A percentile compares a stretch with the other conserved stretches of the same genome.
These are phyloP conservation scores for Coemansia sp. DNA, from an alignment of 192 early-diverging fungal species.

Conservation along the genomic window DNA sequence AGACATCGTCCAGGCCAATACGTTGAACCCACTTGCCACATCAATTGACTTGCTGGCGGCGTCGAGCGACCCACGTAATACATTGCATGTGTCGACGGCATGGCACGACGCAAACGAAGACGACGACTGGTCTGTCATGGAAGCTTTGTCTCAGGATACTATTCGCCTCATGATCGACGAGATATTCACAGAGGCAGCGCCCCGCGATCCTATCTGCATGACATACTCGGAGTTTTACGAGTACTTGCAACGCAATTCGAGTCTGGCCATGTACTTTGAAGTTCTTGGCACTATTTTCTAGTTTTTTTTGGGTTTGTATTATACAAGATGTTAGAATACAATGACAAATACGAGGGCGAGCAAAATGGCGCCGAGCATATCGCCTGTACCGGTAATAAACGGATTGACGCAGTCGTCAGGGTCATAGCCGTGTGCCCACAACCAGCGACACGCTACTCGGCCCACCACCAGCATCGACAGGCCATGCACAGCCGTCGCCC, in stretches of 20 bases:
- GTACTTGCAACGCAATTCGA: constrained; percentile 77
- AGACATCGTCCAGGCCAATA: background rate
- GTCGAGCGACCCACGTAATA: background rate
- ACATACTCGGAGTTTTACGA: constrained; percentile 75
- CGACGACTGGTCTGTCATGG: constrained; percentile 83
- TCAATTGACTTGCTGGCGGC: constrained; percentile 6
- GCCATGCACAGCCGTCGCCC: constrained; percentile 59
- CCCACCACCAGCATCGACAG: constrained; percentile 59
- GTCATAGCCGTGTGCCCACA: constrained; percentile 73
- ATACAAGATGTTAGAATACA: constrained; percentile 3
- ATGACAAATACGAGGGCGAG: constrained; percentile 52
- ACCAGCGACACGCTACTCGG: constrained; percentile 54
- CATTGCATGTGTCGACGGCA: constrained; percentile 30
- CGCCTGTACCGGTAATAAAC: constrained; percentile 66
- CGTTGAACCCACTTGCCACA: background rate
- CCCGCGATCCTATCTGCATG: constrained; percentile 64
- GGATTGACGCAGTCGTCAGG: constrained; percentile 68
- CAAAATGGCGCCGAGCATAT: constrained; percentile 66
- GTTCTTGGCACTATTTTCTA: constrained; percentile 85
- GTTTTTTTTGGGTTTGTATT: background rate
- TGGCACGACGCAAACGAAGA: constrained; percentile 55
- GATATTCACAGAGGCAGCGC: constrained; percentile 67
- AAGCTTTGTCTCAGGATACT: constrained; percentile 88
- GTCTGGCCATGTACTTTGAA: constrained; percentile 87
- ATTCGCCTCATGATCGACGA: constrained; percentile 93